Conservation (phyloP, 1,284 basidiomycete species). For the Trichosporon inkin region DNA sequence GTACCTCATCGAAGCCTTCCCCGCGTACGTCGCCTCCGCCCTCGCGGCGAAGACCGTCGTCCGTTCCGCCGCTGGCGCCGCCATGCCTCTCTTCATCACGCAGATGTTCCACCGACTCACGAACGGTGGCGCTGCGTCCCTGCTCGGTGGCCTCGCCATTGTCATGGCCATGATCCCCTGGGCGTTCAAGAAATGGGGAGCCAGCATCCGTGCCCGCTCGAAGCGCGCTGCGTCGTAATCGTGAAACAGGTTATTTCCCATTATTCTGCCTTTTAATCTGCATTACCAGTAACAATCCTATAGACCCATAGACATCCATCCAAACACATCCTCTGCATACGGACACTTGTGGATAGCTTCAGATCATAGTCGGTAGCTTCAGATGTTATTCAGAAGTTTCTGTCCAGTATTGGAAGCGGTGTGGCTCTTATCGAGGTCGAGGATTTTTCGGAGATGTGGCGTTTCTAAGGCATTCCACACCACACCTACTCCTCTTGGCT, state of each 20-base stretch:
- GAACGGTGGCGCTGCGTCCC: constrained; percentile 30
- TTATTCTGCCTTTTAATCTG: not conserved
- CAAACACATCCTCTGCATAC: not conserved
- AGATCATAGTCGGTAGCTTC: not conserved
- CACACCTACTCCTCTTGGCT: too few relatives aligned
- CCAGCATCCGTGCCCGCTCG: constrained; percentile 28
- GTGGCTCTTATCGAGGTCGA: too few relatives aligned
- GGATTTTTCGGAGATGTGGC: too few relatives aligned
- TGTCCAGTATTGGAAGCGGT: not conserved
- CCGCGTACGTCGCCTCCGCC: constrained; percentile 62
- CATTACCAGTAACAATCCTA: not conserved
- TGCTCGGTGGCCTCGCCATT: constrained; percentile 28
- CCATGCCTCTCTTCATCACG: constrained; percentile 65
- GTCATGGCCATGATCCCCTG: constrained; percentile 38
- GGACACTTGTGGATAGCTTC: constrained; percentile 5
- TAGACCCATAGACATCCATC: not conserved
- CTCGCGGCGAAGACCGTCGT: constrained; percentile 67
- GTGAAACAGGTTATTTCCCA: not conserved
- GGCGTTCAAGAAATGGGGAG: constrained; percentile 31
- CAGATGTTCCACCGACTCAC: constrained; percentile 58
- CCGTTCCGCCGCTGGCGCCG: constrained; percentile 62
- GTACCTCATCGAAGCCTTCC: constrained; percentile 41
- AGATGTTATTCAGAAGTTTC: not conserved
- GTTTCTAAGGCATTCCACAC: too few relatives aligned
- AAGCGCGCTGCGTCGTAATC: constrained; percentile 29